A percentile compares a stretch with the other conserved stretches of the same genome.
These are phyloP conservation scores for Limnomonas spitsbergensis DNA, from an alignment of 139 green algal genomes.

Conservation along the genomic window DNA sequence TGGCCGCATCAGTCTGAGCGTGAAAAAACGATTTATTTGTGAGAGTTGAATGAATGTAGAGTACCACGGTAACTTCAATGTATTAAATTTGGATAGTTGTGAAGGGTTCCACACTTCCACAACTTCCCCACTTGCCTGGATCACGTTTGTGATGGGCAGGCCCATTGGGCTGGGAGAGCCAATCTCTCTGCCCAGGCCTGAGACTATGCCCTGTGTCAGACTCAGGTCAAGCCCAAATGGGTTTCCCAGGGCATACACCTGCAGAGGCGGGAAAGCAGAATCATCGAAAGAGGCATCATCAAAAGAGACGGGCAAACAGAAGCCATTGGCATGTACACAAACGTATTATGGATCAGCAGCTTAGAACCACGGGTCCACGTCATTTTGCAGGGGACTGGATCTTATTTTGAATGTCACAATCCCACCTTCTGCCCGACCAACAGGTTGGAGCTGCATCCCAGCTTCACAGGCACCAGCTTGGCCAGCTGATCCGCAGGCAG, in stretches of 20 bases:
- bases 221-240: constrained; percentile 71
- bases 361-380: too few species aligned
- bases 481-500: constrained; percentile 11
- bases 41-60: too few species aligned
- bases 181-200: constrained; percentile 38
- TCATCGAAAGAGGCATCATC: background rate
- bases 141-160: constrained; percentile 26
- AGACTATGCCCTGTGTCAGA: constrained; percentile 35
- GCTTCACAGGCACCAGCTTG: constrained; percentile 22
- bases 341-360: too few species aligned
- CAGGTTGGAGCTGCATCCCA: constrained; percentile 41
- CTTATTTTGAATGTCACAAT: too few species aligned
- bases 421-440: constrained; percentile 59
- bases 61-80: too few species aligned
- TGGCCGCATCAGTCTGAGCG: constrained; percentile 69
- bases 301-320: too few species aligned
- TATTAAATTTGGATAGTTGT: too few species aligned
- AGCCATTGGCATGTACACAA: too few species aligned
- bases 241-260: constrained; percentile 77
- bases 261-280: constrained; percentile 17
- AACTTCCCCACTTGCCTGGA: too few species aligned
- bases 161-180: background rate
- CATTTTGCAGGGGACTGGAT: too few species aligned
- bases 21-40: too few species aligned
- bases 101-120: too few species aligned